These are phyloP conservation scores for Mycena pura DNA, from an alignment of 768 basidiomycete species.

Conservation along the genomic window DNA sequence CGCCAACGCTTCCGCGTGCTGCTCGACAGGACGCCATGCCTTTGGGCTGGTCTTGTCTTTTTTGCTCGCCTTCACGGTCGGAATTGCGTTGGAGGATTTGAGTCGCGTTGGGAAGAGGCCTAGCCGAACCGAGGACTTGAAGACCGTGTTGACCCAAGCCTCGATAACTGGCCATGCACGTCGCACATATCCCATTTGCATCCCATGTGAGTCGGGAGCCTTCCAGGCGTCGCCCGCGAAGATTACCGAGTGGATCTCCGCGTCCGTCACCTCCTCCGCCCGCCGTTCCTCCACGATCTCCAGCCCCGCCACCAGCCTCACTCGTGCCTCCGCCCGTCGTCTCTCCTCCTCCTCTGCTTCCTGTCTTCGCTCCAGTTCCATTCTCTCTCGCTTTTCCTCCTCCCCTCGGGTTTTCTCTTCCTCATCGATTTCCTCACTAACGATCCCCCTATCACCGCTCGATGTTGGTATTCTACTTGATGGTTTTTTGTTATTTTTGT, in stretches of 20 bases:
- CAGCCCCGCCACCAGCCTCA: not conserved
- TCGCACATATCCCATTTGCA: not conserved
- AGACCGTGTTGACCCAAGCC: not conserved
- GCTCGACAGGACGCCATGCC: not conserved
- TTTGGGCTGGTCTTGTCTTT: slow-evolving; percentile 2
- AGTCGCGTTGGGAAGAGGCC: not conserved
- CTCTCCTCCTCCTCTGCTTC: not conserved
- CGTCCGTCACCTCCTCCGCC: not conserved
- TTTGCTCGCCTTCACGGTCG: not conserved
- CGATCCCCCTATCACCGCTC: not conserved
- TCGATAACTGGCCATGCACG: not conserved
- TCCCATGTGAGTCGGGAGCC: not conserved
- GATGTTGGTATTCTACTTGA: not conserved
- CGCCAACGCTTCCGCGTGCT: not conserved
- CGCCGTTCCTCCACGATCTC: not conserved
- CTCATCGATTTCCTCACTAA: not conserved
- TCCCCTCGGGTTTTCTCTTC: not conserved
- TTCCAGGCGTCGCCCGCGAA: not conserved
- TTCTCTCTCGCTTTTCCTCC: not conserved
- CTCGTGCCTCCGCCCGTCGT: not conserved
- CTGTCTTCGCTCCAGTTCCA: not conserved
- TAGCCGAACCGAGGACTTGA: not conserved
- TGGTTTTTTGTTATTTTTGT: not conserved
- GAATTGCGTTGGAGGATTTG: not conserved
- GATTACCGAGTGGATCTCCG: not conserved